Evolutionary conservation across 371 early-diverging fungal genomes (phyloP), one percentile per base, ranked within the genome.

Genomic region (Syncephalastrum racemosum): DNA sequence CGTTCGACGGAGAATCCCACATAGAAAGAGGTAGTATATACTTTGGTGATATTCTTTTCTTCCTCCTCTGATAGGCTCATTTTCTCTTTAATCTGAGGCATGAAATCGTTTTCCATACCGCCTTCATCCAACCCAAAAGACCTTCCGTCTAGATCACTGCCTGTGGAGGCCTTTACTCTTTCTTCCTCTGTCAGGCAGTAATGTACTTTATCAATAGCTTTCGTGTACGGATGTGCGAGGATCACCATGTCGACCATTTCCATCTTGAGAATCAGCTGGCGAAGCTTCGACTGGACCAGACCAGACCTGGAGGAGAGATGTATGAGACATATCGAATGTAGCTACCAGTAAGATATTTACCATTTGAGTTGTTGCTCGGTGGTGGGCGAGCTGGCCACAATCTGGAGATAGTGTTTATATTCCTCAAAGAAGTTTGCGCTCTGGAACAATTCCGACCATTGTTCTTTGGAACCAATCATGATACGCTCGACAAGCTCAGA

Each of bases 321-420:
- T 6, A 20, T 22, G n/a, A 22, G 25, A 3, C 36, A 8, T 25
- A 25, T 5, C 12, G 36, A 31, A 8, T 31, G 36, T 5, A 31
- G 36, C 36, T 31, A 8, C 4, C 25, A 6, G 4, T 13, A 14
- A 50, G 20, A 8, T 20, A 5, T 18, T 51, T 56, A 63, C 88
- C 94, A 91, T 53, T 77, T 79, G 50, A 90, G 63, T 53, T 94
- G 93, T 6, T 73, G 60, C n/a, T 94, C 94, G 4, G 82, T 73
- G 3, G 88, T 73, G 56, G 82, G 73, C 0, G 94, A 88, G 13
- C 87, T 86, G 0, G 90, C 90, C 46, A 94, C 87, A 18, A 99
- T 83, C 68, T 95, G 94, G 23, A 99, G 75, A 77, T 98, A 99
- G 60, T 90, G 87, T 60, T 88, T 89, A 77, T 98, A 98, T 7